These are phyloP conservation scores for Pseudogymnoascus sp. DNA, from an alignment of 2,329 filamentous ascomycete species.

Conservation along the genomic window DNA sequence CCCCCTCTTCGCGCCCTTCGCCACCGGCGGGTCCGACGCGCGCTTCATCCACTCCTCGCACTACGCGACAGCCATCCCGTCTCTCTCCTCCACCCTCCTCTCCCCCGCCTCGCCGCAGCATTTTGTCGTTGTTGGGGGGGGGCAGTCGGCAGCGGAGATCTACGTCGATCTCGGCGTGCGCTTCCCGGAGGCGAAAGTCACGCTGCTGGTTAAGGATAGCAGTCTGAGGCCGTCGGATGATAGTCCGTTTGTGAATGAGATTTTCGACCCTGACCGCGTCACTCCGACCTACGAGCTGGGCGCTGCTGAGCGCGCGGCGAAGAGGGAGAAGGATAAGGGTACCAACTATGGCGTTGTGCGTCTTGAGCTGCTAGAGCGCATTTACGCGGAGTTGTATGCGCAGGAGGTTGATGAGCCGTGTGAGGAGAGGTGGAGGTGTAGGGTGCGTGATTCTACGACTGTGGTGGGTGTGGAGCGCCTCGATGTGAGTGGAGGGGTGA, in stretches of 20 bases:
- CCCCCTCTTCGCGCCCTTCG: conserved; percentile 43
- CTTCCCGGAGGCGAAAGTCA: conserved; percentile 74
- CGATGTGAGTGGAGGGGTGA: conserved; percentile 29
- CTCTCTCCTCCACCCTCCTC: background rate
- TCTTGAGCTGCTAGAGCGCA: conserved; percentile 77
- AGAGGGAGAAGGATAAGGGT: conserved; percentile 61
- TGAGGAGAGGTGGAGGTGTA: conserved; percentile 69
- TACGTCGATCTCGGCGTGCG: conserved; percentile 78
- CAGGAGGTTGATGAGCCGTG: conserved; percentile 65
- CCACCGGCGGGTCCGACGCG: conserved; percentile 38
- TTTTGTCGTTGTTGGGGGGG: conserved; percentile 78
- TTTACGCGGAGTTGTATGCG: conserved; percentile 82
- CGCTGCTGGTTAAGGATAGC: conserved; percentile 71
- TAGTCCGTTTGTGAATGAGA: conserved; percentile 93
- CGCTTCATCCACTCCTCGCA: conserved; percentile 84
- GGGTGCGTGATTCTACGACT: conserved; percentile 62
- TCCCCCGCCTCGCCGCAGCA: conserved; percentile 38
- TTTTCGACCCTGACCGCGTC: conserved; percentile 84
- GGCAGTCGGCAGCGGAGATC: conserved; percentile 91
- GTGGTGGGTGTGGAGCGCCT: conserved; percentile 36
- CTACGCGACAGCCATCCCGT: conserved; percentile 45
- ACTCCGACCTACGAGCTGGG: conserved; percentile 66
- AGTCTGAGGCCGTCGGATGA: conserved; percentile 88
- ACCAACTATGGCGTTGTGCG: conserved; percentile 96
- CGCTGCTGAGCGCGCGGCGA: conserved; percentile 46